These are phyloP conservation scores for Alisma plantagoaquatica DNA, from an alignment of 106 monocot species.

Conservation along the genomic window DNA sequence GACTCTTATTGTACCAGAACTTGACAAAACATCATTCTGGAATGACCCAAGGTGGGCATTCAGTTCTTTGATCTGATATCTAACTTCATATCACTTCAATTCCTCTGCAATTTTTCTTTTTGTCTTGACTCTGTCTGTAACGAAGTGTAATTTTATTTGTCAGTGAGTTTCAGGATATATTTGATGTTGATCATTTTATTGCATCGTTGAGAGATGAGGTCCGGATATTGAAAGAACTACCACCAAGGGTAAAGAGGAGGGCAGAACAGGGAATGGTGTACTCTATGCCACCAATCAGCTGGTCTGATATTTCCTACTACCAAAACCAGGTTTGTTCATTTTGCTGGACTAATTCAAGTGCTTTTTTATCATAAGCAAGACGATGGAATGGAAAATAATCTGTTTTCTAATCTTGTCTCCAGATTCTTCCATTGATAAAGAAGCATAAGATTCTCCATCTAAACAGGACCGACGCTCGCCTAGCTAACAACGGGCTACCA, in stretches of 20 bases:
- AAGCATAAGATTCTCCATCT: conserved; percentile 77
- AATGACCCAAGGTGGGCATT: conserved; percentile 75
- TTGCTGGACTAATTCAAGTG: too few species aligned
- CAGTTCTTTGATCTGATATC: too few species aligned
- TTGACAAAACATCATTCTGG: conserved; percentile 96
- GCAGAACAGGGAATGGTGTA: conserved; percentile 47
- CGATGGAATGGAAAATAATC: background rate
- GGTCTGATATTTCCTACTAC: conserved; percentile 93
- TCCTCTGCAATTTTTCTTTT: too few species aligned
- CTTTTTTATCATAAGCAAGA: background rate
- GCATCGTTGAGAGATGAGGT: conserved; percentile 83
- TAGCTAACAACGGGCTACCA: conserved; percentile 91
- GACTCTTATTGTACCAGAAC: conserved; percentile 92
- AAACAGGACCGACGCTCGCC: conserved; percentile 82
- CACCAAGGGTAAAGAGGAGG: conserved; percentile 68
- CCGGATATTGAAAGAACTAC: conserved; percentile 82
- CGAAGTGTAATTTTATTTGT: too few species aligned
- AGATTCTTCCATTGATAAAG: conserved; percentile 87
- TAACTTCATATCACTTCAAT: too few species aligned
- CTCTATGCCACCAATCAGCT: conserved; percentile 89
- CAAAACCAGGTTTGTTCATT: conserved; percentile 60
- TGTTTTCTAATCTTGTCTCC: conserved; percentile 2
- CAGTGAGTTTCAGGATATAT: conserved; percentile 95
- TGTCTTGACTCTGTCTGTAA: too few species aligned
- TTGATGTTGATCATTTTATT: conserved; percentile 96